Conservation (phyloP, 192 early-diverging fungal species). For the Phycomyces nitens region DNA sequence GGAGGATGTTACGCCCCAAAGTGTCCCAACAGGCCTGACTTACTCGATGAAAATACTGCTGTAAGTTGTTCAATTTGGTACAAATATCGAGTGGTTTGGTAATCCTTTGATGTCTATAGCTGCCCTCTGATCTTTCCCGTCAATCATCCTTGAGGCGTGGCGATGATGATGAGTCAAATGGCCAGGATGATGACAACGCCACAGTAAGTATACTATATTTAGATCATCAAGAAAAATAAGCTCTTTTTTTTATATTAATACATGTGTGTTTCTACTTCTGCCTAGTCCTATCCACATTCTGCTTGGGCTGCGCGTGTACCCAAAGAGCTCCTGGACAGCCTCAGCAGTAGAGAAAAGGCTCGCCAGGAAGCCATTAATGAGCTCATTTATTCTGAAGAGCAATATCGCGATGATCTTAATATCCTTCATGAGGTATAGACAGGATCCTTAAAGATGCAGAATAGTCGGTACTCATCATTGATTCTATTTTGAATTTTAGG, state of each 20-base stretch:
- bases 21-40: conserved; percentile 22
- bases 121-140: no score
- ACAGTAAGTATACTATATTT: background rate
- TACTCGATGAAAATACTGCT: background rate
- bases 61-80: background rate
- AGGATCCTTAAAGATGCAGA: background rate
- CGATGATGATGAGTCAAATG: no score
- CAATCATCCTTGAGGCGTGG: no score
- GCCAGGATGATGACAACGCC: background rate
- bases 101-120: no score
- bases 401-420: conserved; percentile 86
- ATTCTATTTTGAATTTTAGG: no score
- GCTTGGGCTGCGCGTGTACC: conserved; percentile 77
- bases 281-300: conserved; percentile 14
- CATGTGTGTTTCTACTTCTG: background rate
- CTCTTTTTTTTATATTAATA: background rate
- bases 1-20: conserved; percentile 27
- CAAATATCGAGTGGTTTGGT: background rate
- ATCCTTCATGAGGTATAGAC: conserved; percentile 63
- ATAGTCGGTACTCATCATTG: no score
- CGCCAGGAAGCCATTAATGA: conserved; percentile 97
- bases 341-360: conserved; percentile 68
- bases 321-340: conserved; percentile 65
- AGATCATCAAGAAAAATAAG: no score
- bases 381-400: conserved; percentile 84